These are phyloP conservation scores for Psilocybe cyanescens DNA, from an alignment of 768 basidiomycete genomes.

Conservation along the genomic window DNA sequence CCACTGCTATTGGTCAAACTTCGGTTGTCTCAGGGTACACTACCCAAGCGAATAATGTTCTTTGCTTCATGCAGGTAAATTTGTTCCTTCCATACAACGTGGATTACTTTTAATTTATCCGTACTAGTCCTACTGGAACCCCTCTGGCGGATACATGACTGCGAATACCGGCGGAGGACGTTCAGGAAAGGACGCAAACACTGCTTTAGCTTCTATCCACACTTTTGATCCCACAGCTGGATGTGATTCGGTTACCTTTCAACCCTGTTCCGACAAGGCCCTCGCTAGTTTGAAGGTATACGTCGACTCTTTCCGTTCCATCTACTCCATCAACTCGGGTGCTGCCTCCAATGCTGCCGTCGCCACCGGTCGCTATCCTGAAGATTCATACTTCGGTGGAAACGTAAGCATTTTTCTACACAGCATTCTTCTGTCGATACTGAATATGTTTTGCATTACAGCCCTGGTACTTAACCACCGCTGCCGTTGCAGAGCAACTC, in stretches of 20 bases:
- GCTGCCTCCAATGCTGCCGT: slow-evolving; percentile 56
- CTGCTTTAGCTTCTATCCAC: slow-evolving; percentile 77
- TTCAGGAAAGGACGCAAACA: slow-evolving; percentile 77
- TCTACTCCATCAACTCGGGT: slow-evolving; percentile 70
- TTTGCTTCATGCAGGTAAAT: slow-evolving; percentile 73
- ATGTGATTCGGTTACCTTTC: slow-evolving; percentile 77
- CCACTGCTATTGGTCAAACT: slow-evolving; percentile 53
- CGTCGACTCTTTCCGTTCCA: slow-evolving; percentile 71
- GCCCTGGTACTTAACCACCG: slow-evolving; percentile 81
- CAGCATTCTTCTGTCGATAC: background rate
- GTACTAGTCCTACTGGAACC: slow-evolving; percentile 75
- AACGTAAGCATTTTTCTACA: slow-evolving; percentile 50
- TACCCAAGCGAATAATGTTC: slow-evolving; percentile 60
- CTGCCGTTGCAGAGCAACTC: slow-evolving; percentile 79
- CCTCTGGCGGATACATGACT: slow-evolving; percentile 60
- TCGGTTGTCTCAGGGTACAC: slow-evolving; percentile 45
- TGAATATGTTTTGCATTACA: slow-evolving; percentile 23
- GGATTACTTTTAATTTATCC: background rate
- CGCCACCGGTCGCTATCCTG: slow-evolving; percentile 77
- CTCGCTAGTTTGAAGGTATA: slow-evolving; percentile 72
- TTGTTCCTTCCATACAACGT: background rate
- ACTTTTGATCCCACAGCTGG: slow-evolving; percentile 74
- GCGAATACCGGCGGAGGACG: slow-evolving; percentile 81
- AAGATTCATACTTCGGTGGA: slow-evolving; percentile 73
- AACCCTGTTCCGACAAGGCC: slow-evolving; percentile 83